A percentile compares a stretch with the other conserved stretches of the same genome.
Conservation (phyloP, 345 rosid genomes). For the Euphorbia pulcherrima region DNA sequence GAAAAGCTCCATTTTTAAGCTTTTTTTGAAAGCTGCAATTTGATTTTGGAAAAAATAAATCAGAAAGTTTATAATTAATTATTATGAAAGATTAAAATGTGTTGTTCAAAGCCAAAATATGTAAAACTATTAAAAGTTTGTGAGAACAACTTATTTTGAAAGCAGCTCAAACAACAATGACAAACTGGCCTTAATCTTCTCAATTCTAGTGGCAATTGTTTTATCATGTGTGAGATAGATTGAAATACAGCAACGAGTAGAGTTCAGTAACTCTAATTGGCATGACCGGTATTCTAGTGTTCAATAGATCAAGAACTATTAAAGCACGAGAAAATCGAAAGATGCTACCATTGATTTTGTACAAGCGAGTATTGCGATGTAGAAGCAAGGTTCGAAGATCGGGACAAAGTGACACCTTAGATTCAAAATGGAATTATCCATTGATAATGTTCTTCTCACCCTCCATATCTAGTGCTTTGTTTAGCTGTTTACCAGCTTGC, state of each 20-base stretch:
- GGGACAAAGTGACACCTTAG: background rate
- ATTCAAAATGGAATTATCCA: slow-evolving; percentile 8
- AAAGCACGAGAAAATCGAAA: background rate
- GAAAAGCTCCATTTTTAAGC: too few relatives aligned
- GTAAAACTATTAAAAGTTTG: too few relatives aligned
- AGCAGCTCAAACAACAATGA: too few relatives aligned
- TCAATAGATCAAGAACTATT: slow-evolving; percentile 1
- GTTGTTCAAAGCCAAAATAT: too few relatives aligned
- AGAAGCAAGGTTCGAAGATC: slow-evolving; percentile 1
- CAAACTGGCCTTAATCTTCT: background rate
- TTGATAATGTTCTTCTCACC: slow-evolving; percentile 18
- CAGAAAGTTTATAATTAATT: too few relatives aligned
- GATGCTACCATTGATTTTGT: background rate
- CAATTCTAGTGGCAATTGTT: background rate
- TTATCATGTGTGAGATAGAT: slow-evolving; percentile 6
- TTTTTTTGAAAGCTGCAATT: too few relatives aligned
- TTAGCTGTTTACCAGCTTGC: slow-evolving; percentile 3
- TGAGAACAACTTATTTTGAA: too few relatives aligned
- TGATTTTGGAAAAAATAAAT: too few relatives aligned
- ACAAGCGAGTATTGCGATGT: background rate
- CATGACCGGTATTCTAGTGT: background rate
- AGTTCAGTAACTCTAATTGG: slow-evolving; percentile 2
- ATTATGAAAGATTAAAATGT: too few relatives aligned
- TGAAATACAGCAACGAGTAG: slow-evolving; percentile 7
- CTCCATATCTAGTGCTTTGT: slow-evolving; percentile 18